phyloP scores from a whole-genome alignment of 306 rosid genomes.

The Quercus bicolor region DNA sequence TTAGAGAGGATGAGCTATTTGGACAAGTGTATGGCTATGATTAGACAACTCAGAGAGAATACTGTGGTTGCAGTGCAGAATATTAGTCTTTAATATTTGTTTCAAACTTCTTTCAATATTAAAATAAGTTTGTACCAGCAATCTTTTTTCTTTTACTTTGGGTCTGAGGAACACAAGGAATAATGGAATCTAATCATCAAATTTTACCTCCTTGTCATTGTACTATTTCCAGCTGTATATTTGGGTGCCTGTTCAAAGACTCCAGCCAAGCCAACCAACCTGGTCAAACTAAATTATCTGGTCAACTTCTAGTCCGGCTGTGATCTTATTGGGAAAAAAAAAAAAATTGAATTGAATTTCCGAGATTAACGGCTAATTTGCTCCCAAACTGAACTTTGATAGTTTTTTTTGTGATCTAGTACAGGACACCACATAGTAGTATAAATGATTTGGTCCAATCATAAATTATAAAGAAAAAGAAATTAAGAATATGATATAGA shows the following conservation, averaged over 20 bases:
- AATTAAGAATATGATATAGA: neutral
- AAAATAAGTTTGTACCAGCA: constrained; percentile 15
- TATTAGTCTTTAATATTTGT: neutral
- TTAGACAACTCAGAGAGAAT: constrained; percentile 4
- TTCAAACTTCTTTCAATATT: constrained; percentile 12
- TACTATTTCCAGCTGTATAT: constrained; percentile 83
- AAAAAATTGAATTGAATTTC: neutral
- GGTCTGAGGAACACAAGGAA: constrained; percentile 68
- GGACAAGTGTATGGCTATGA: constrained; percentile 36
- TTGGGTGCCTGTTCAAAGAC: constrained; percentile 18
- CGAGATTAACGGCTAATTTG: constrained; percentile 41
- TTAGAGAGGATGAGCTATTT: neutral
- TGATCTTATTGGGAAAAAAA: constrained; percentile 51
- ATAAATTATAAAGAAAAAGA: neutral
- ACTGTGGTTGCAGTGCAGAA: constrained; percentile 24
- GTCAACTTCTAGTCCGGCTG: constrained; percentile 51
- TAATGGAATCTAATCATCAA: constrained; percentile 96
- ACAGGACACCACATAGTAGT: neutral
- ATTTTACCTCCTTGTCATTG: constrained; percentile 88
- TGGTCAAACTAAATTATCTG: constrained; percentile 61
- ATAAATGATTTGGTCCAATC: no score
- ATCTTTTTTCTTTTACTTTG: constrained; percentile 32
- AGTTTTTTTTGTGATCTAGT: constrained; percentile 2
- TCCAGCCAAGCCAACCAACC: constrained; percentile 34
- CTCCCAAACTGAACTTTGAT: neutral